A percentile compares a stretch with the other conserved stretches of the same genome.
Evolutionary conservation across 2,329 filamentous ascomycete genomes (phyloP).

Genomic region (Exophiala sideris): DNA sequence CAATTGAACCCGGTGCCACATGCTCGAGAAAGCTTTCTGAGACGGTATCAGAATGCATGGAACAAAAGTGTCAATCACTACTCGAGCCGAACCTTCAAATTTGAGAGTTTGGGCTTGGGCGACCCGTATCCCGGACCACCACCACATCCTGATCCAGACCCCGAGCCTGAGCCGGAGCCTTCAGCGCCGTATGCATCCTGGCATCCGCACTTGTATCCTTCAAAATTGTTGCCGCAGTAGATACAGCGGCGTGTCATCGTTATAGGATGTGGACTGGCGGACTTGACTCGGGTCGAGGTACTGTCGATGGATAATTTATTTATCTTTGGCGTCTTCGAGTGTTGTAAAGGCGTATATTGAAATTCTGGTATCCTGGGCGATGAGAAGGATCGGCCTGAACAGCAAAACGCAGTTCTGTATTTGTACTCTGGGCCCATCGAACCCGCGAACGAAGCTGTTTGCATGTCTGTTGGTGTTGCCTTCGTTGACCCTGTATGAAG

Average conservation of each 20-base stretch:
- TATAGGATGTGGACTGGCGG: not conserved
- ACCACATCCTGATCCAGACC: not conserved
- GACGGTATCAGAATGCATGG: not conserved
- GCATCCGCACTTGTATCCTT: slow-evolving; percentile 7
- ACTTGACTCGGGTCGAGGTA: not conserved
- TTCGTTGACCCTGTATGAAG: no score
- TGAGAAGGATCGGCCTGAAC: no score
- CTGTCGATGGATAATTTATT: no score
- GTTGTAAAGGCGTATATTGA: no score
- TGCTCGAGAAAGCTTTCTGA: no score
- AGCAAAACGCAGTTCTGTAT: no score
- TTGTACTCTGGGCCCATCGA: no score
- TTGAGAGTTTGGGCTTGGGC: not conserved
- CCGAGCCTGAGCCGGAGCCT: not conserved
- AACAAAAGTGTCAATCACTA: not conserved
- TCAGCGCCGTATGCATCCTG: not conserved
- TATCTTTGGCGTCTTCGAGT: no score
- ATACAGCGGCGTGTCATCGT: not conserved
- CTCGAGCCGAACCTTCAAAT: not conserved
- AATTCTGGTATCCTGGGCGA: no score
- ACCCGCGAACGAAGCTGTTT: no score
- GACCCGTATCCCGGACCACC: not conserved
- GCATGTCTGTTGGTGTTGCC: no score
- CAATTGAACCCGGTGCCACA: no score
- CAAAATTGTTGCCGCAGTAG: slow-evolving; percentile 9